Percentiles rank a stretch among this genome's conserved stretches.
phyloP scores from a whole-genome alignment of 495 filamentous ascomycete species.

The Parachaetomium inaequale region DNA sequence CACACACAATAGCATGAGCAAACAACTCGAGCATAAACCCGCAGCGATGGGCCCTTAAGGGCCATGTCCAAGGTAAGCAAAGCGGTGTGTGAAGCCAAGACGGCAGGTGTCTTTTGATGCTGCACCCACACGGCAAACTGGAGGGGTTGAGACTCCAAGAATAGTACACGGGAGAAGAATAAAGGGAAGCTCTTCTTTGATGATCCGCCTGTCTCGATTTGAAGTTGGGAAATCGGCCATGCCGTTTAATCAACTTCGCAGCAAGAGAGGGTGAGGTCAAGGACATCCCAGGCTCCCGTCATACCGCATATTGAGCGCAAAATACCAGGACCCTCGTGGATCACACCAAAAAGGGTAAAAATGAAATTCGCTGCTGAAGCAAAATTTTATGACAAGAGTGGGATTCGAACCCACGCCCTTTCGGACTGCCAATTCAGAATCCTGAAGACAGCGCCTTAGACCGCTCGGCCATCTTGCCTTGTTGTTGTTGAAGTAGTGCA shows the following conservation, averaged over 20 bases:
- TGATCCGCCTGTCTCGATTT: neutral
- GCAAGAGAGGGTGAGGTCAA: too few relatives aligned
- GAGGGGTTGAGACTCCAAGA: neutral
- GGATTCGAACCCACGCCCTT: constrained; percentile 40
- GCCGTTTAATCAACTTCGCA: too few relatives aligned
- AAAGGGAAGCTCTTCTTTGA: neutral
- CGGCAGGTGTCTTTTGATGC: neutral
- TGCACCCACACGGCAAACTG: neutral
- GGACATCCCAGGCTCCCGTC: too few relatives aligned
- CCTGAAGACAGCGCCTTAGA: constrained; percentile 25
- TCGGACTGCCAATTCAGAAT: constrained; percentile 24
- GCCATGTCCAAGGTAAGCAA: too few relatives aligned
- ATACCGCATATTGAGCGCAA: too few relatives aligned
- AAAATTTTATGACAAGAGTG: constrained; percentile 32
- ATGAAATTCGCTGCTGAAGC: too few relatives aligned
- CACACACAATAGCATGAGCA: neutral
- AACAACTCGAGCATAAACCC: neutral
- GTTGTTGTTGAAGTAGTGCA: neutral
- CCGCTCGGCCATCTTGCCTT: constrained; percentile 26
- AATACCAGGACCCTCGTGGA: too few relatives aligned
- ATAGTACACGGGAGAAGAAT: neutral
- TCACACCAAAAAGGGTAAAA: too few relatives aligned
- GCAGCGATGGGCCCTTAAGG: neutral
- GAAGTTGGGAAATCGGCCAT: neutral
- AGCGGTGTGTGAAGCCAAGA: too few relatives aligned